These are phyloP conservation scores for Osmozyma mogii DNA, from an alignment of 805 yeast species.

Conservation along the genomic window DNA sequence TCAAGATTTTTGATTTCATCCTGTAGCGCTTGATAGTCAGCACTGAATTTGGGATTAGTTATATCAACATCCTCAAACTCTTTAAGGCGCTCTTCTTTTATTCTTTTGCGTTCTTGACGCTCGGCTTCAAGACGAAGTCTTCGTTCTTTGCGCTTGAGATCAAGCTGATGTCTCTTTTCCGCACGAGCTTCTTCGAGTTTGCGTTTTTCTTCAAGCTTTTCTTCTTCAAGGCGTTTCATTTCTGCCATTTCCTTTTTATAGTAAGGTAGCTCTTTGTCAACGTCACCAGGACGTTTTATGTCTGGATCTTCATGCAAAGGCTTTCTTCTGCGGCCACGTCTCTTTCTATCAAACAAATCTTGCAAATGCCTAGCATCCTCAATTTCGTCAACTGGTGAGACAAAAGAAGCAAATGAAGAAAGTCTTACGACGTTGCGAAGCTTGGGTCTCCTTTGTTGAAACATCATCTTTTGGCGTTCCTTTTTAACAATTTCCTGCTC, in stretches of 20 bases:
- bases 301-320: conserved; percentile 22
- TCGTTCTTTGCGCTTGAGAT: conserved; percentile 3
- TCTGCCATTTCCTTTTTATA: conserved; percentile 19
- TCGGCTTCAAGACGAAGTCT: neutral
- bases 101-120: too few species aligned
- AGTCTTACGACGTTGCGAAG: conserved; percentile 54
- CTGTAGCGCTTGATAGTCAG: too few species aligned
- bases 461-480: conserved; percentile 64
- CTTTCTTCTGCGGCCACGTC: conserved; percentile 38
- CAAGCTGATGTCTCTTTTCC: conserved; percentile 10
- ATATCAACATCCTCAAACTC: conserved; percentile 2
- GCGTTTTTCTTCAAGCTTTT: conserved; percentile 1
- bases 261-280: conserved; percentile 19
- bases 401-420: conserved; percentile 37
- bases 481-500: conserved; percentile 82
- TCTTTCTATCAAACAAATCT: conserved; percentile 29
- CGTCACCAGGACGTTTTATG: conserved; percentile 24
- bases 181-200: conserved; percentile 1
- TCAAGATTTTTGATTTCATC: neutral
- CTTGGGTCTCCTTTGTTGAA: conserved; percentile 56
- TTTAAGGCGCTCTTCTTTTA: conserved; percentile 2
- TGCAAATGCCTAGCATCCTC: conserved; percentile 36
- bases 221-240: conserved; percentile 14
- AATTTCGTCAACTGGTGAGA: conserved; percentile 60
- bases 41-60: too few species aligned